Evolutionary conservation across 257 asterid species (phyloP), one percentile per base, ranked within the genome.

Genomic region (Misopates orontium): DNA sequence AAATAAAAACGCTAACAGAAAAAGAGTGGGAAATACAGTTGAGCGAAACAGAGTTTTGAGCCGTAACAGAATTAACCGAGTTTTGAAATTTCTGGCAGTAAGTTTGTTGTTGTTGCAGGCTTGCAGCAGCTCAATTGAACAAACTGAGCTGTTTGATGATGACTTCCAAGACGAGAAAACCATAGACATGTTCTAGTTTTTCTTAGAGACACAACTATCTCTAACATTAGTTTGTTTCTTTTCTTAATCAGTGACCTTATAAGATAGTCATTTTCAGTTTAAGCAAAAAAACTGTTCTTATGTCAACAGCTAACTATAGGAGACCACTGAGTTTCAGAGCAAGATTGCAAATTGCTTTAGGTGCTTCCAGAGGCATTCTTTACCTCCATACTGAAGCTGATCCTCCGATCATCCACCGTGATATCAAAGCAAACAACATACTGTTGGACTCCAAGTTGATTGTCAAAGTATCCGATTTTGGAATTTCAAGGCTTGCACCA

Each of bases 401-500:
- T 66, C 96, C 95, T 18, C 98, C 98, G 1, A 86, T 91, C 70
- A 84, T 88, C 68, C 96, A 91, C 67, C 89, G 97, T 20, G 97
- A 90, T 70, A 80, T 90, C 67, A 90, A 90, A 75, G 93, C 97
- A 54, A 91, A 85, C 45, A 91, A 91, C 77, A 91, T 88, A 70
- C 82, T 91, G 53, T 77, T 91, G 54, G 97, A 91, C 71, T 79
- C 95, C 62, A 91, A 77, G 56, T 77, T 78, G 79, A 83, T 84
- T 3, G 91, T 96, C 58, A 91, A 91, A 86, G 97, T 91, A 25
- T 83, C 96, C 56, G 97, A 91, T 70, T 91, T 91, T 71, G 97
- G 97, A 71, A 85, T 91, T 69, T 91, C 97, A 64, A 82, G 93
- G 75, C 95, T 91, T 62, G 97, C 95, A 10, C 96, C 95, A n/a